Percentiles rank a stretch among this genome's conserved stretches.
Conservation (phyloP, 2,329 filamentous ascomycete genomes). For the Fusarium anthophilum region DNA sequence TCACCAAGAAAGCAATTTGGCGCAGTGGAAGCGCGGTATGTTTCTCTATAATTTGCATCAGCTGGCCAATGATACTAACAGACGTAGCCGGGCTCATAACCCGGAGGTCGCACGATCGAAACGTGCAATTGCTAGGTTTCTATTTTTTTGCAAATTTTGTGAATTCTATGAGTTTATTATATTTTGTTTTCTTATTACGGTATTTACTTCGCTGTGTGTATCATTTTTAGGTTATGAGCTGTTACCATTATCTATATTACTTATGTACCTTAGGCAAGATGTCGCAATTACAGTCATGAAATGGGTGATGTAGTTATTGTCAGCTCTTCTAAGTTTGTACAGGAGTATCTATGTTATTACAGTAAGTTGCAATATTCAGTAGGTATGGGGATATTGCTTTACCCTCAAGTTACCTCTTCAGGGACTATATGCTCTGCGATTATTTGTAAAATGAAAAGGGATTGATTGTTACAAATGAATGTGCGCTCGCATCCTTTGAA, state of each 20-base stretch:
- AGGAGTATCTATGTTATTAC: neutral
- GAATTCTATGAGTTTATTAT: neutral
- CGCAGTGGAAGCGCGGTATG: neutral
- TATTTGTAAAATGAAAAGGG: too few species aligned
- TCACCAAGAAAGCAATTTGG: neutral
- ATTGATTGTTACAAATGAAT: neutral
- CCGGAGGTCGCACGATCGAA: neutral
- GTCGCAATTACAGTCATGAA: neutral
- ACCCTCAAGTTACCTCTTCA: neutral
- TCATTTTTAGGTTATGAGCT: neutral
- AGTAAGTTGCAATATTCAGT: too few species aligned
- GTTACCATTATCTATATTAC: neutral
- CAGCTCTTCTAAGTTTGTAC: neutral
- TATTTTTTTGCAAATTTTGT: neutral
- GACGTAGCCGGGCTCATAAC: neutral
- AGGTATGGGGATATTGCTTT: neutral
- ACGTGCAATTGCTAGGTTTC: neutral
- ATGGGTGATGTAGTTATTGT: neutral
- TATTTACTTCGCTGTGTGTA: neutral
- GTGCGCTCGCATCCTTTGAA: neutral
- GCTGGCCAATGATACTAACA: neutral
- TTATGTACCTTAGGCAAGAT: too few species aligned
- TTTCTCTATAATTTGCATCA: neutral
- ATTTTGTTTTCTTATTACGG: neutral
- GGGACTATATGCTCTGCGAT: neutral